These are phyloP conservation scores for Cyclotella baltica DNA, from an alignment of 108 stramenopile genomes.

Conservation along the genomic window DNA sequence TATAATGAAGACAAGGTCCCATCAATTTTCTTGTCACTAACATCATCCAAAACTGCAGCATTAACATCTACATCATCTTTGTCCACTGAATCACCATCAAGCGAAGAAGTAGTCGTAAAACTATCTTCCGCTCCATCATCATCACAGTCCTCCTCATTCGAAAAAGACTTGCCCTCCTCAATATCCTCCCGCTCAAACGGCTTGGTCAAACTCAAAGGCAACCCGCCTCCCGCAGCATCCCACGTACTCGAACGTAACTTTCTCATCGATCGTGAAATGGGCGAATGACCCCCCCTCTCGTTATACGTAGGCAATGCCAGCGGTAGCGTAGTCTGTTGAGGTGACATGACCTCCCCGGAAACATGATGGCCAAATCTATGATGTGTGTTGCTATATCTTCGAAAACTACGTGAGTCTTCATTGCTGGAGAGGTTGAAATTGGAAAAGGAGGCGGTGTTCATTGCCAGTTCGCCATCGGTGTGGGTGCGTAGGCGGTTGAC, in stretches of 20 bases:
- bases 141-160: background rate
- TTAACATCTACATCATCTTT: background rate
- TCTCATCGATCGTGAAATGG: background rate
- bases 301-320: background rate
- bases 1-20: background rate
- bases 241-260: constrained; percentile 4
- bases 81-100: background rate
- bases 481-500: constrained; percentile 14
- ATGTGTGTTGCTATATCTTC: constrained; percentile 1
- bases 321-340: background rate
- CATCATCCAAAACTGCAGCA: background rate
- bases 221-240: background rate
- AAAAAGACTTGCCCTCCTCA: background rate
- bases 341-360: constrained; percentile 1
- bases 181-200: background rate
- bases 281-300: background rate
- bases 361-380: constrained; percentile 5
- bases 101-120: constrained; percentile 1
- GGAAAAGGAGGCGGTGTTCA: background rate
- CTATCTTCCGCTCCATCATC: background rate
- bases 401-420: background rate
- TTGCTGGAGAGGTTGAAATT: background rate
- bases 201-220: background rate
- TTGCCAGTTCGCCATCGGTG: constrained; percentile 3
- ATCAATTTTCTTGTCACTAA: background rate